Conservation (phyloP, 225 moss, liverwort and hornwort species). For the Neckera pumila region DNA sequence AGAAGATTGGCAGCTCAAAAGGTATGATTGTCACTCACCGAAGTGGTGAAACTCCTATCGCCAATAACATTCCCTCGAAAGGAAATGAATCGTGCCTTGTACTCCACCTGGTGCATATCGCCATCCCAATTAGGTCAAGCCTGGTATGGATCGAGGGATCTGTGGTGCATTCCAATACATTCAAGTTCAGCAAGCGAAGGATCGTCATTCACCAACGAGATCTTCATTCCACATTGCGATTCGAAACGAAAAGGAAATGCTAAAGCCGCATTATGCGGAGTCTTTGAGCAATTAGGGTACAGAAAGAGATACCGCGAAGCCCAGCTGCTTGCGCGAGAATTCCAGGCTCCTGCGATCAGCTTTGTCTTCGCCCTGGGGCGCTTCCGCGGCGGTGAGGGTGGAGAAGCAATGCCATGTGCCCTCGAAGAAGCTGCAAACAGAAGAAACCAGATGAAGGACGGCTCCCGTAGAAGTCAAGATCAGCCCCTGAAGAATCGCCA, state of each 20-base stretch:
- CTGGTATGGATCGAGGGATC: slow-evolving; percentile 7
- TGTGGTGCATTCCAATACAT: slow-evolving; percentile 5
- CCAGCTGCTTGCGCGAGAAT: slow-evolving; percentile 77
- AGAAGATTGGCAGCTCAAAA: neutral
- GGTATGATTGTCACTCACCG: slow-evolving; percentile 27
- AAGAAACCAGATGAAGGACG: neutral
- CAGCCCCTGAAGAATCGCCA: neutral
- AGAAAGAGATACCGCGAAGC: slow-evolving; percentile 47
- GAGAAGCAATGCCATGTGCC: slow-evolving; percentile 94
- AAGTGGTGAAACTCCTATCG: slow-evolving; percentile 84
- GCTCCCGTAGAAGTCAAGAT: neutral
- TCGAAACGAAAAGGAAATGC: neutral
- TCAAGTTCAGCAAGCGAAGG: neutral
- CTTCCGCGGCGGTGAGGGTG: slow-evolving; percentile 73
- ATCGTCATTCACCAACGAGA: neutral
- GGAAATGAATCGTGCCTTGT: slow-evolving; percentile 71
- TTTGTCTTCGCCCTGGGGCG: slow-evolving; percentile 92
- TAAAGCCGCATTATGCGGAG: neutral
- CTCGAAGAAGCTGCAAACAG: slow-evolving; percentile 60
- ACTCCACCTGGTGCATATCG: slow-evolving; percentile 67
- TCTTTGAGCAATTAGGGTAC: neutral
- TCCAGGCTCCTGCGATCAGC: slow-evolving; percentile 71
- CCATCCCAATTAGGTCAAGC: slow-evolving; percentile 24
- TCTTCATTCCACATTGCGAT: neutral
- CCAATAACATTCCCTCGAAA: slow-evolving; percentile 71